Evolutionary conservation across 116 monocot genomes (phyloP), one percentile per base, ranked within the genome.

Genomic region (Thalassia testudinum): DNA sequence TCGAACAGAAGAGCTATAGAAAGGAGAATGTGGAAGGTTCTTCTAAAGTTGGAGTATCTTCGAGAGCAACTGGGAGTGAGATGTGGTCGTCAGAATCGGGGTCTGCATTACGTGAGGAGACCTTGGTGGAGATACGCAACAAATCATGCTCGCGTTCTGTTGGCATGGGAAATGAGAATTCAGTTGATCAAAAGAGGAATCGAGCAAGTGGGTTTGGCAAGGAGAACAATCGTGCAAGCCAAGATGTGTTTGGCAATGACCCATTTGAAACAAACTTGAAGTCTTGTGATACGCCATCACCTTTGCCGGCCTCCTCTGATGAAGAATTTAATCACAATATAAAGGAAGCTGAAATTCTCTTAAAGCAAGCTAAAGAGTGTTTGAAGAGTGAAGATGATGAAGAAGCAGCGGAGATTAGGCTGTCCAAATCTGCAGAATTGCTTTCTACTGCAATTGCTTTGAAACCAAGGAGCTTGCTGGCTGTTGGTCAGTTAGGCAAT

Each of bases 401-500:
- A 57, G 78, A 81, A 70, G 43, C 22, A 49, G 68, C 67, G 24
- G 84, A 87, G 61, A 43, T 62, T 21, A 57, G 74, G 20, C 43
- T 95, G 14, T 77, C 84, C 57, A 76, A 69, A 50, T 75, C 87
- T 58, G 72, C 87, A 21, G 66, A 52, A 21, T 64, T 95, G 47
- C 78, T 95, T 43, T 76, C 75, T 23, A 54, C 68, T 25, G 93
- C 87, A 54, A 66, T 84, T 30, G 56, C 71, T 55, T 59, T 84
- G 58, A 84, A 73, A 50, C 93, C 93, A 34, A 63, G 54, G 69
- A 95, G 83, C 49, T 69, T 87, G 47, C 64, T 81, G 20, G 84
- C 78, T 38, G 62, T 95, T 43, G 93, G 87, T 62, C 87, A 95
- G 64, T 74, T 95, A 43, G 93, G 87, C 5, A 95, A 95, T 34